These are phyloP conservation scores for Plasmodium berghei DNA, from an alignment of 169 alveolate species.

Conservation along the genomic window DNA sequence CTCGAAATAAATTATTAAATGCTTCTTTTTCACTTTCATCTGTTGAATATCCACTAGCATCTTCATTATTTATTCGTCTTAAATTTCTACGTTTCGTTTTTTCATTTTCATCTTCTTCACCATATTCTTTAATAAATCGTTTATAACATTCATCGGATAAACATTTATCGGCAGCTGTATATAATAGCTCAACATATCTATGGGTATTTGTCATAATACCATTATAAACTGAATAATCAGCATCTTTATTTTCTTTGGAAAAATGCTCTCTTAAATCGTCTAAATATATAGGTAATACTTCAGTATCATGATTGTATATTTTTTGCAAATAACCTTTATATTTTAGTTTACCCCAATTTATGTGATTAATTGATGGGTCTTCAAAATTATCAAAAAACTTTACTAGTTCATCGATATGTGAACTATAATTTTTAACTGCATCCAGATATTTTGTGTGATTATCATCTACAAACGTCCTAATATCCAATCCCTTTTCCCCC, in stretches of 20 bases:
- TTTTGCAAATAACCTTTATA: slow-evolving; percentile 58
- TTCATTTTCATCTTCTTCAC: slow-evolving; percentile 68
- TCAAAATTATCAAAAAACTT: slow-evolving; percentile 50
- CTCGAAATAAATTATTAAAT: slow-evolving; percentile 65
- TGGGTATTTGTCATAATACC: slow-evolving; percentile 85
- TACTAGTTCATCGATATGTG: slow-evolving; percentile 47
- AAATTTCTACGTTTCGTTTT: slow-evolving; percentile 34
- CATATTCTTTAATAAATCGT: slow-evolving; percentile 59
- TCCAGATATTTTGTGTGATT: slow-evolving; percentile 63
- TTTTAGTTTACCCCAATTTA: slow-evolving; percentile 65
- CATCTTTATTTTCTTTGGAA: slow-evolving; percentile 58
- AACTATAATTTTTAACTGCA: slow-evolving; percentile 65
- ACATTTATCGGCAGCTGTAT: slow-evolving; percentile 82
- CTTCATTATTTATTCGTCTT: slow-evolving; percentile 71
- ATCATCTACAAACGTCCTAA: slow-evolving; percentile 56
- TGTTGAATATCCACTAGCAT: slow-evolving; percentile 47
- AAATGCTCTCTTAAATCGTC: slow-evolving; percentile 65
- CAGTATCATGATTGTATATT: slow-evolving; percentile 67
- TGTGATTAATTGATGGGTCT: slow-evolving; percentile 55
- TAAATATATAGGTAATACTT: slow-evolving; percentile 63
- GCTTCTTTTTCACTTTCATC: slow-evolving; percentile 77
- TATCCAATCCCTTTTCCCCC: slow-evolving; percentile 39
- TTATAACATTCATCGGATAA: slow-evolving; percentile 61
- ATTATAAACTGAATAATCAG: slow-evolving; percentile 78
- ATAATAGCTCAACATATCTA: slow-evolving; percentile 83